Evolutionary conservation across 1,284 basidiomycete species (phyloP).

Genomic region (Mycosarcoma mackinlayi): DNA sequence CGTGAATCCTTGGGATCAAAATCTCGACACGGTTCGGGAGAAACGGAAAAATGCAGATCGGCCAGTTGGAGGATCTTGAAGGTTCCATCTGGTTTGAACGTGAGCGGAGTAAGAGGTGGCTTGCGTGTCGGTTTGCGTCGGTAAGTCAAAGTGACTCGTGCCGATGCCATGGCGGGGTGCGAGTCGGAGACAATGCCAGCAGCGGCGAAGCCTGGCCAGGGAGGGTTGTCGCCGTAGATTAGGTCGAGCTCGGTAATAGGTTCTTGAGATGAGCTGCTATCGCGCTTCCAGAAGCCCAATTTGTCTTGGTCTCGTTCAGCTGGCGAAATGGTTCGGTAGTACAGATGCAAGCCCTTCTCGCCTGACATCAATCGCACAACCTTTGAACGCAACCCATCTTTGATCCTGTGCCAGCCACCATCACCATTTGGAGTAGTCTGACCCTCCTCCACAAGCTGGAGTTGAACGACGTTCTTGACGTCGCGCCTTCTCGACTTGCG

Average conservation of each 20-base stretch:
- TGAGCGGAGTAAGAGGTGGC: slow-evolving; percentile 26
- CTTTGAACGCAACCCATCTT: slow-evolving; percentile 41
- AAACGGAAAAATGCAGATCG: slow-evolving; percentile 62
- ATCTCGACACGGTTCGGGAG: slow-evolving; percentile 58
- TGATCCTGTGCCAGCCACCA: slow-evolving; percentile 54
- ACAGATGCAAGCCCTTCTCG: slow-evolving; percentile 45
- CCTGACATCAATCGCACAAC: slow-evolving; percentile 30
- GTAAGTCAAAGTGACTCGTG: slow-evolving; percentile 35
- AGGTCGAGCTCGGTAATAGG: slow-evolving; percentile 62
- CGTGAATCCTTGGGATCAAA: slow-evolving; percentile 27
- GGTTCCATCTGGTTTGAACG: slow-evolving; percentile 51
- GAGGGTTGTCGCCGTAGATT: slow-evolving; percentile 57
- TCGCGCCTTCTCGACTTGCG: slow-evolving; percentile 41
- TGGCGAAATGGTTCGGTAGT: slow-evolving; percentile 36
- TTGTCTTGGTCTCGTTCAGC: slow-evolving; percentile 8
- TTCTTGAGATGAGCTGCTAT: background rate
- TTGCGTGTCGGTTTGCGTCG: slow-evolving; percentile 42
- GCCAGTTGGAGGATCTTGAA: slow-evolving; percentile 66
- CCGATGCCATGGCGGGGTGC: slow-evolving; percentile 27
- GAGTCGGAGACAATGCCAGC: slow-evolving; percentile 39
- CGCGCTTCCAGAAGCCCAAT: slow-evolving; percentile 18
- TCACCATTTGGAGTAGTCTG: slow-evolving; percentile 23
- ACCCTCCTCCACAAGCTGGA: slow-evolving; percentile 46
- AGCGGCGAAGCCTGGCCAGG: slow-evolving; percentile 56
- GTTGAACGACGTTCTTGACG: slow-evolving; percentile 52